Evolutionary conservation across 2,329 filamentous ascomycete genomes (phyloP).

Genomic region (Geosmithia putterillii): DNA sequence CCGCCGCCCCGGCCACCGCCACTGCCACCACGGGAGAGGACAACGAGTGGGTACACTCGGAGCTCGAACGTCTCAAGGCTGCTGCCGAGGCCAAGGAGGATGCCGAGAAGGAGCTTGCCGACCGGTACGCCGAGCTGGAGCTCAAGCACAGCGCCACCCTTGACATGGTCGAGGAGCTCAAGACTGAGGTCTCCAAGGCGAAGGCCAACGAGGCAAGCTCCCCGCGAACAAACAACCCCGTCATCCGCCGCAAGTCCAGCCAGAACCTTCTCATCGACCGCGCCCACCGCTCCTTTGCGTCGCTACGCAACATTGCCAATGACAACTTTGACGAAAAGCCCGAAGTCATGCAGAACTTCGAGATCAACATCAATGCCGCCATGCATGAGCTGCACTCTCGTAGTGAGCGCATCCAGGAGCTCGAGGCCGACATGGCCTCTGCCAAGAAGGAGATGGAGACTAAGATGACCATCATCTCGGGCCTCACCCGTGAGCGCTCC

Average conservation of each 20-base stretch:
- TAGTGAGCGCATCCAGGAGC: constrained; percentile 78
- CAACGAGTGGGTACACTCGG: constrained; percentile 38
- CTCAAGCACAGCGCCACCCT: constrained; percentile 70
- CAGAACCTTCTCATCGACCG: constrained; percentile 85
- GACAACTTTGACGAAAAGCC: constrained; percentile 76
- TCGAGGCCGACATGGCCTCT: constrained; percentile 73
- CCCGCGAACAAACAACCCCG: constrained; percentile 53
- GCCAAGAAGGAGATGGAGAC: constrained; percentile 93
- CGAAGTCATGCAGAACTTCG: constrained; percentile 84
- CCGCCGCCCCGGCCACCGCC: constrained; percentile 7
- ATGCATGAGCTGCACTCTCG: constrained; percentile 84
- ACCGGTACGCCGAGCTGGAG: constrained; percentile 75
- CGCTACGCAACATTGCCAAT: constrained; percentile 74
- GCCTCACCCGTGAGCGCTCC: constrained; percentile 81
- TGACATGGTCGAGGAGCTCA: constrained; percentile 81
- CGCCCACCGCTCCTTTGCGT: constrained; percentile 81
- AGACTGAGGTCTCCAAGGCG: constrained; percentile 73
- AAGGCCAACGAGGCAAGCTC: constrained; percentile 48
- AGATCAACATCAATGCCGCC: constrained; percentile 78
- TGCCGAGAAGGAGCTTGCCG: constrained; percentile 58
- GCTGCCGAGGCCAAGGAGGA: constrained; percentile 67
- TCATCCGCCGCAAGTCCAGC: constrained; percentile 87
- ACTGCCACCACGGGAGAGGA: background rate
- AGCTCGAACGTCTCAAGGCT: constrained; percentile 59
- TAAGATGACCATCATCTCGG: constrained; percentile 92